Conservation (phyloP, 352 stramenopile genomes). For the Globisporangium middletonii region DNA sequence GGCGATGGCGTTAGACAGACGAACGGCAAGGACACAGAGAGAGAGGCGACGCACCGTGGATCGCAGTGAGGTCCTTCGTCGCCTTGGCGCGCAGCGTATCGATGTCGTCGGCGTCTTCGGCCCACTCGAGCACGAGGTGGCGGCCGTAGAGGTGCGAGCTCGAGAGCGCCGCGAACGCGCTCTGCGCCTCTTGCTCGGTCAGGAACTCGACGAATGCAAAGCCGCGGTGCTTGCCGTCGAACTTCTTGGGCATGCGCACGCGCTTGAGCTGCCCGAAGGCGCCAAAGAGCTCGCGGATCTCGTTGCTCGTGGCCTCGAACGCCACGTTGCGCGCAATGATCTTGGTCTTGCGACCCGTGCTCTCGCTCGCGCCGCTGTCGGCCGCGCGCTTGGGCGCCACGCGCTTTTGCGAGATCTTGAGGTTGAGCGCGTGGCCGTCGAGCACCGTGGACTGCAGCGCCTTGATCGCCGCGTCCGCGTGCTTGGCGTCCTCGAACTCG, state of each 20-base stretch:
- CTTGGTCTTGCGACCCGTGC: constrained; percentile 84
- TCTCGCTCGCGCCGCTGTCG: constrained; percentile 18
- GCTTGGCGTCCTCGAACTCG: constrained; percentile 89
- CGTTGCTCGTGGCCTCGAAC: constrained; percentile 96
- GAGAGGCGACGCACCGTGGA: constrained; percentile 29
- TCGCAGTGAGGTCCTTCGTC: constrained; percentile 58
- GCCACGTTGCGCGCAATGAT: constrained; percentile 98
- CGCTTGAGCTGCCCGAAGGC: constrained; percentile 97
- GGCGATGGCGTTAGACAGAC: neutral
- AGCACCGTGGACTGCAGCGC: constrained; percentile 82
- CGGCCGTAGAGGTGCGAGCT: constrained; percentile 98
- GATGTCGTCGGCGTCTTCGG: constrained; percentile 83
- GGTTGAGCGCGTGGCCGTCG: constrained; percentile 93
- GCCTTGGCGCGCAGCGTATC: constrained; percentile 83
- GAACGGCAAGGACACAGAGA: neutral
- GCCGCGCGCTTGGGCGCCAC: constrained; percentile 41
- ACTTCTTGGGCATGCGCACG: constrained; percentile 98
- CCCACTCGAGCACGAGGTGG: constrained; percentile 98
- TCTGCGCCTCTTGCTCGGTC: constrained; percentile 92
- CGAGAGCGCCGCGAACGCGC: constrained; percentile 89
- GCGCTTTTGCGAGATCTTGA: constrained; percentile 93
- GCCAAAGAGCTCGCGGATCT: constrained; percentile 96
- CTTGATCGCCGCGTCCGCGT: constrained; percentile 81
- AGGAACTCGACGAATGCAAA: constrained; percentile 99
- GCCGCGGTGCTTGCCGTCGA: constrained; percentile 95